Evolutionary conservation across 257 asterid species (phyloP).

Genomic region (Solanum infundibuliforme): DNA sequence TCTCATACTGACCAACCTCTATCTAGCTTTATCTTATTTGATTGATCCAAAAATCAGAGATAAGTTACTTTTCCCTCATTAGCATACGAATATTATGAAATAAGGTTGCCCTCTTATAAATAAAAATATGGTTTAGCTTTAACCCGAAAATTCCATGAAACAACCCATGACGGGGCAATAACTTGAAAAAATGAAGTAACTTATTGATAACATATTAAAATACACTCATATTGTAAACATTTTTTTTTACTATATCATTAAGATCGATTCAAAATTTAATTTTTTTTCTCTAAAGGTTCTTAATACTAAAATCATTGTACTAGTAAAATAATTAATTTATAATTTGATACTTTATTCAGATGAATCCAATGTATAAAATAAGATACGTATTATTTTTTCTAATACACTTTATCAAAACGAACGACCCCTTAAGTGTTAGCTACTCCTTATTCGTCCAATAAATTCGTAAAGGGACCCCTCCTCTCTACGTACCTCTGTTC

Average conservation of each 20-base stretch:
- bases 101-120: background rate
- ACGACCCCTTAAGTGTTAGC: background rate
- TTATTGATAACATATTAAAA: background rate
- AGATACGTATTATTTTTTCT: too few relatives aligned
- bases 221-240: background rate
- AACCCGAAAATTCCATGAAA: background rate
- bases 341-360: background rate
- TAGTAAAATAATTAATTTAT: background rate
- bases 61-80: background rate
- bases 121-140: too few relatives aligned
- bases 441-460: background rate
- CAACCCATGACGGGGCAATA: background rate
- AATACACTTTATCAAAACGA: background rate
- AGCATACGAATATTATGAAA: background rate
- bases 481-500: slow-evolving; percentile 11
- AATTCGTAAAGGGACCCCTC: background rate
- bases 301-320: background rate
- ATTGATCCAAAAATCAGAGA: background rate
- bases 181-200: background rate
- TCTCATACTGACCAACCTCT: background rate
- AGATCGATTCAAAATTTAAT: background rate
- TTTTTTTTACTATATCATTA: background rate
- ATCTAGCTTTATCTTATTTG: background rate
- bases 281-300: background rate
- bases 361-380: background rate